Base-by-base conservation (phyloP, 2,329 filamentous ascomycete genomes). In the Colletotrichum siamense region DNA sequence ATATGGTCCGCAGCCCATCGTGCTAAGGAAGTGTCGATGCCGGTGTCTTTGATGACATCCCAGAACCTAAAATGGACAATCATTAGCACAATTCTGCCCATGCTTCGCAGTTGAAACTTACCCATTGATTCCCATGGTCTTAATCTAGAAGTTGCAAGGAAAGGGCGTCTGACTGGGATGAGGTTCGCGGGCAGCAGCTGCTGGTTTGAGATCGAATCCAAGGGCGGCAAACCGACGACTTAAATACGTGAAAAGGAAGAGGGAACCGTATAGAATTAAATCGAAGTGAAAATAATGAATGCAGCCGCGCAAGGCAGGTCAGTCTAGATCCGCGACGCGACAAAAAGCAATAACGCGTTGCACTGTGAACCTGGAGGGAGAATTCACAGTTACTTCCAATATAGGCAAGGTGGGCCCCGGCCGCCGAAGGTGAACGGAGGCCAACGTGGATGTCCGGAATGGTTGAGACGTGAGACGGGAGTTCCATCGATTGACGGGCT, bases 81-180 rank as follows among this genome's bases (percentile, higher is more conserved):
- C 0, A 3, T 59, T 1, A 59, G 55, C 55, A 0, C 16, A 13
- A 28, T 1, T 18, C 8, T 9, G 16, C 1, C 10, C 3, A 2
- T 28, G 24, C 16, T 28, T 59, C 24, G 2, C 59, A 62, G 10
- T 18, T 62, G 9, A 22, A 22, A 62, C 28, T 62, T 34, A 18
- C 55, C 24, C 55, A 12, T 59, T 30, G 9, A 59, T 59, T 6
- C 55, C 55, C 55, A 59, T 59, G 7, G 4, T 59, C 26, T 59
- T 1, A 52, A 52, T 22, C n/a, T 52, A 22, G 44, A 5, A 52
- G 15, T 36, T 4, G 34, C 15, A 36, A 16, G n/a, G 6, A 52
- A 52, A 52, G 44, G n/a, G 44, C 44, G 44, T 52, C 44, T 52
- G n/a, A 22, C 44, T 52, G 0, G 3, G 44, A 22, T 52, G n/a